Evolutionary conservation across 108 stramenopile genomes (phyloP).

Genomic region (Cyclotella baltica): DNA sequence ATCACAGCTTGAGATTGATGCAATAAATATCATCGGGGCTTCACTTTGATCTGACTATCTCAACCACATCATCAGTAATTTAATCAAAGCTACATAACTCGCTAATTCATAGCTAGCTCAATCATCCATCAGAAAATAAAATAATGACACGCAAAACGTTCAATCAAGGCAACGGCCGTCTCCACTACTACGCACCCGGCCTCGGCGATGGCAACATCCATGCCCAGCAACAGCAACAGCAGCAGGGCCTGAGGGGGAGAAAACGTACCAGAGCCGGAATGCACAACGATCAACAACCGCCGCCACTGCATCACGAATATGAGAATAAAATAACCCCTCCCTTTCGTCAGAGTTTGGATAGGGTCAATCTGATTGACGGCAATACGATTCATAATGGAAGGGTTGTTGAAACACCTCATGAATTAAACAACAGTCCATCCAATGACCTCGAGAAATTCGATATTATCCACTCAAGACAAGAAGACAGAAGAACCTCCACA

Average conservation of each 20-base stretch:
- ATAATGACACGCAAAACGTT: neutral
- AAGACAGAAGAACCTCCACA: too few species aligned
- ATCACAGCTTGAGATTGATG: neutral
- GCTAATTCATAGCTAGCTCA: too few species aligned
- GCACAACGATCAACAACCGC: too few species aligned
- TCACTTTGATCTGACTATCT: neutral
- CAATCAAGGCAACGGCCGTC: too few species aligned
- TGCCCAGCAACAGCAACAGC: constrained; percentile 31
- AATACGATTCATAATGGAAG: constrained; percentile 17
- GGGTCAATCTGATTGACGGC: neutral
- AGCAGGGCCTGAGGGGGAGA: constrained; percentile 49
- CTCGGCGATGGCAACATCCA: constrained; percentile 71
- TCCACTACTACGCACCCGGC: constrained; percentile 65
- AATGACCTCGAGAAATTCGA: too few species aligned
- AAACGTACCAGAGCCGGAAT: constrained; percentile 4
- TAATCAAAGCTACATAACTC: too few species aligned
- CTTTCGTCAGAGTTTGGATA: constrained; percentile 10
- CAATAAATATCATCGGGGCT: neutral
- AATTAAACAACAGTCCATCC: neutral
- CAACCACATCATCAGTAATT: neutral
- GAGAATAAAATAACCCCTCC: constrained; percentile 9
- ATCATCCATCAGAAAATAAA: neutral
- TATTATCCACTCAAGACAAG: too few species aligned
- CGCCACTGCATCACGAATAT: too few species aligned
- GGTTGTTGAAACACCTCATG: neutral